These are phyloP conservation scores for Erysimum cheiri DNA, from an alignment of 441 rosid species.

Conservation along the genomic window DNA sequence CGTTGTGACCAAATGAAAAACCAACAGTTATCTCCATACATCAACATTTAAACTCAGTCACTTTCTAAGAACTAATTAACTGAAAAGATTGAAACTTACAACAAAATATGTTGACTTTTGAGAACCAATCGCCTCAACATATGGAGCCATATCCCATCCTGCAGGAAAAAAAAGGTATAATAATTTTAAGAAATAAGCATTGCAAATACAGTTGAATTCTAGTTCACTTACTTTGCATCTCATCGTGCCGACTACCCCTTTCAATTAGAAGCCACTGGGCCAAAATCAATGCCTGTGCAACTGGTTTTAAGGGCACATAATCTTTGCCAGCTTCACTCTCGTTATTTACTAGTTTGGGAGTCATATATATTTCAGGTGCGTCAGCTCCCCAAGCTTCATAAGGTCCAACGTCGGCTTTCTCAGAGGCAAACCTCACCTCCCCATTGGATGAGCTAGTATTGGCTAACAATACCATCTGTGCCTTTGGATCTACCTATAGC, in stretches of 20 bases:
- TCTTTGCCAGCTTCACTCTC: conserved; percentile 48
- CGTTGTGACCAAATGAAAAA: conserved; percentile 15
- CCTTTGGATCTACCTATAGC: conserved; percentile 79
- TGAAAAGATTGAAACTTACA: conserved; percentile 54
- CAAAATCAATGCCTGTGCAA: conserved; percentile 83
- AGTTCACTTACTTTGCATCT: conserved; percentile 86
- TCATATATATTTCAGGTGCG: conserved; percentile 69
- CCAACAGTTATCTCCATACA: conserved; percentile 16
- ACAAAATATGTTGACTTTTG: conserved; percentile 67
- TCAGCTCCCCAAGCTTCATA: conserved; percentile 51
- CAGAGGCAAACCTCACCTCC: conserved; percentile 46
- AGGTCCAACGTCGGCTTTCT: conserved; percentile 43
- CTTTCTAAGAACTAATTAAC: not conserved
- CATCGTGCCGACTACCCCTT: conserved; percentile 81
- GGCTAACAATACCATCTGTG: conserved; percentile 81
- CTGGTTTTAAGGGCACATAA: conserved; percentile 56
- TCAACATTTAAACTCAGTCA: not conserved
- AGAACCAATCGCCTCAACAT: conserved; percentile 90
- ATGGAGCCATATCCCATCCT: conserved; percentile 99
- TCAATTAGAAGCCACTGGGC: conserved; percentile 88
- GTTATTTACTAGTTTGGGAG: conserved; percentile 71
- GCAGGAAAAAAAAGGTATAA: conserved; percentile 27
- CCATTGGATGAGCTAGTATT: conserved; percentile 51
- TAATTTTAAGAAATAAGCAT: too few relatives aligned
- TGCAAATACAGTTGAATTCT: too few relatives aligned